phyloP scores from a whole-genome alignment of 805 yeast species.

The Scheffersomyces ergatensis region DNA sequence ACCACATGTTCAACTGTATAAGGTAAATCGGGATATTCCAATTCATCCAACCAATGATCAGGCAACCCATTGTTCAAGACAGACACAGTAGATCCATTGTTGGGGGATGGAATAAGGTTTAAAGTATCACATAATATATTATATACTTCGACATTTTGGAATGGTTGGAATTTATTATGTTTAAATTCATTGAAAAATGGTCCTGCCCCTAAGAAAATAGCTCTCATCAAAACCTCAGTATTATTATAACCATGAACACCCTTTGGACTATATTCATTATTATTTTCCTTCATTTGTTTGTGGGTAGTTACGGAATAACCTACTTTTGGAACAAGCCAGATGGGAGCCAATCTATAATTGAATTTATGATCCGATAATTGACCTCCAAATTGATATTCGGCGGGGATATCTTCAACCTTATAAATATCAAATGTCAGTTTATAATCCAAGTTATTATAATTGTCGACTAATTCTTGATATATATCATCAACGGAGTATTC shows the following conservation, averaged over 20 bases:
- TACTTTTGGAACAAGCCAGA: constrained; percentile 81
- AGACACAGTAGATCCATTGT: constrained; percentile 52
- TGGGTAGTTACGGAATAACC: constrained; percentile 75
- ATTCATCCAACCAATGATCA: constrained; percentile 45
- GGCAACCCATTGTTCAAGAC: constrained; percentile 20
- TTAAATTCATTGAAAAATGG: constrained; percentile 59
- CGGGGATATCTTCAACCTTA: constrained; percentile 51
- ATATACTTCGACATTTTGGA: constrained; percentile 71
- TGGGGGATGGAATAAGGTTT: constrained; percentile 46
- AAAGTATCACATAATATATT: constrained; percentile 70
- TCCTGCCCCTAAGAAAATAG: constrained; percentile 76
- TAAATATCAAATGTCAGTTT: constrained; percentile 34
- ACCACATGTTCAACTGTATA: constrained; percentile 45
- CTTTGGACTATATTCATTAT: constrained; percentile 51
- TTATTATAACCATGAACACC: constrained; percentile 89
- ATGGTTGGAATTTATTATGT: constrained; percentile 50
- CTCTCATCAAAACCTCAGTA: constrained; percentile 76
- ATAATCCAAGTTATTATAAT: constrained; percentile 21
- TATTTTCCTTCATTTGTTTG: constrained; percentile 49
- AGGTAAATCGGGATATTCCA: constrained; percentile 49
- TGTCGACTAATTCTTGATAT: constrained; percentile 37
- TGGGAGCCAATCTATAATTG: constrained; percentile 70
- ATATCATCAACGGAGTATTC: constrained; percentile 42
- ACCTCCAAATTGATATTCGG: constrained; percentile 57
- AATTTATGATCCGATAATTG: constrained; percentile 30